Conservation (phyloP, 345 rosid genomes). For the Angophora floribunda region DNA sequence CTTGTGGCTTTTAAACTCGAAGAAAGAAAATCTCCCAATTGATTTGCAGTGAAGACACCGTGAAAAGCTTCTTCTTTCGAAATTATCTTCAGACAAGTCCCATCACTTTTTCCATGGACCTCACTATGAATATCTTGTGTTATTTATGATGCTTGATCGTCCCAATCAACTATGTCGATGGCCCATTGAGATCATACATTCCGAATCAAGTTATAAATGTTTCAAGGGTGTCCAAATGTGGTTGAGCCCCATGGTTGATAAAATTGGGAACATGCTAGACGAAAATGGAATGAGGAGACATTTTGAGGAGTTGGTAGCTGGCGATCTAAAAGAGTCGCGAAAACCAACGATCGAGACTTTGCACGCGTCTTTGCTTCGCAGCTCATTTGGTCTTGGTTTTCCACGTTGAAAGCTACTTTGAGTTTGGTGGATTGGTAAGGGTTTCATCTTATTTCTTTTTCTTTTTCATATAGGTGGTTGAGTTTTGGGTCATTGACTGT, state of each 20-base stretch:
- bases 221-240: not conserved
- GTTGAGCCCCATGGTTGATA: not conserved
- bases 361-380: not conserved
- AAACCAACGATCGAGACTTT: not conserved
- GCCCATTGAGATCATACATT: not conserved
- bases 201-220: not conserved
- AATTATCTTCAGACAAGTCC: not conserved
- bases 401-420: not conserved
- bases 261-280: not conserved
- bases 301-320: not conserved
- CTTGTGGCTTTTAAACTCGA: too few relatives aligned
- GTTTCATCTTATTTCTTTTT: not conserved
- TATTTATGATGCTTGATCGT: not conserved
- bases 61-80: too few relatives aligned
- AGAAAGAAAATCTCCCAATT: too few relatives aligned
- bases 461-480: not conserved
- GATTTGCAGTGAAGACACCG: too few relatives aligned
- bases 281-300: not conserved
- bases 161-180: not conserved
- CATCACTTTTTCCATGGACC: not conserved
- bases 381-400: not conserved
- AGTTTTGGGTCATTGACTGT: not conserved
- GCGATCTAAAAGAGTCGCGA: not conserved
- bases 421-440: not conserved
- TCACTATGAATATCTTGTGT: not conserved